phyloP scores from a whole-genome alignment of 495 filamentous ascomycete genomes.

The Penicillium canariense region DNA sequence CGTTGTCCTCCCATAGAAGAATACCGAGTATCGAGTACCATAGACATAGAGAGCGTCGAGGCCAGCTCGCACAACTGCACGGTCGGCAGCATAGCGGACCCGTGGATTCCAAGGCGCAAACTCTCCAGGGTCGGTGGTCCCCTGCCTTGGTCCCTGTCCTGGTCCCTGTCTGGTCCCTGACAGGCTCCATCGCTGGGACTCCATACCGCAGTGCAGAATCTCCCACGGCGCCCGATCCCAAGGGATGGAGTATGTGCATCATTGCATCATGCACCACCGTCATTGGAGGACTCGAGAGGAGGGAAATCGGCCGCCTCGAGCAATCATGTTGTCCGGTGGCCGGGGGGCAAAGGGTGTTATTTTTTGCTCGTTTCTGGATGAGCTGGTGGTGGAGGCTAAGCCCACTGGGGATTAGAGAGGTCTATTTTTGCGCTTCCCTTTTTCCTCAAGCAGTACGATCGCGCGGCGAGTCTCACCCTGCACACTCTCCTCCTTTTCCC shows the following conservation, averaged over 20 bases:
- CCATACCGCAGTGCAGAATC: constrained; percentile 10
- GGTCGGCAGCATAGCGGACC: not conserved
- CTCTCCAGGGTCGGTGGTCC: constrained; percentile 1
- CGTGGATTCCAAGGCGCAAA: not conserved
- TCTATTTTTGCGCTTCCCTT: constrained; percentile 26
- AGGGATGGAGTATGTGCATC: constrained; percentile 24
- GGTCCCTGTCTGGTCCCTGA: constrained; percentile 4
- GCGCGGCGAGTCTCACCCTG: constrained; percentile 15
- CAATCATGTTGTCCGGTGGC: not conserved
- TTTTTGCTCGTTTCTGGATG: not conserved
- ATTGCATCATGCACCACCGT: constrained; percentile 11
- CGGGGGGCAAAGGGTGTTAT: not conserved
- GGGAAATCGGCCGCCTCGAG: not conserved
- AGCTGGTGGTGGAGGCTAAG: constrained; percentile 3
- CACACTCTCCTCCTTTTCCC: not conserved
- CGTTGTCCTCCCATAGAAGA: too few relatives aligned
- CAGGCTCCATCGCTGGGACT: constrained; percentile 1
- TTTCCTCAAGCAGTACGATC: constrained; percentile 8
- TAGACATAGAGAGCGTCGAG: not conserved
- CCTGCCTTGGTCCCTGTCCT: not conserved
- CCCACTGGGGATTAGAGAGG: constrained; percentile 18
- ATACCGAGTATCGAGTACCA: not conserved
- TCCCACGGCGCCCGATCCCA: not conserved
- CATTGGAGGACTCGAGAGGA: not conserved
- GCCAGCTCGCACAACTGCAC: not conserved